phyloP scores from a whole-genome alignment of 2,329 filamentous ascomycete species.

The Tympanopsis confertula region DNA sequence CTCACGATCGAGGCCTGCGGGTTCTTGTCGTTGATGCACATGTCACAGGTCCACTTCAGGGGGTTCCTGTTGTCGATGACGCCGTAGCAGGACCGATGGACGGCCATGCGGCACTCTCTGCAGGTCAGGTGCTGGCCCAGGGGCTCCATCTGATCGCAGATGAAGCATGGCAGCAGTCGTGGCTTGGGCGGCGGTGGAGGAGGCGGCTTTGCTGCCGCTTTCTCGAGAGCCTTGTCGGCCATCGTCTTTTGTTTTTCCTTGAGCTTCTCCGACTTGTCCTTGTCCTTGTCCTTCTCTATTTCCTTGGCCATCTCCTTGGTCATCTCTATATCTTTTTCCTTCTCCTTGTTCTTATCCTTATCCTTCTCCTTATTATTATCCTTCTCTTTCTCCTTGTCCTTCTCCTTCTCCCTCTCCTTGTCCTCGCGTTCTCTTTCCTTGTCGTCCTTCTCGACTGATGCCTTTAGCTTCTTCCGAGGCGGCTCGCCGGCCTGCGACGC shows the following conservation, averaged over 20 bases:
- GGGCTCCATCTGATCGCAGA: conserved; percentile 68
- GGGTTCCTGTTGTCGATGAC: conserved; percentile 57
- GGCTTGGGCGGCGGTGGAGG: conserved; percentile 69
- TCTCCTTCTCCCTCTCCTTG: conserved; percentile 30
- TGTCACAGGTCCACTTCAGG: conserved; percentile 88
- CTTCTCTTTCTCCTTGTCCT: conserved; percentile 29
- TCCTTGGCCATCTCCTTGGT: conserved; percentile 43
- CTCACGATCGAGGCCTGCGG: conserved; percentile 82
- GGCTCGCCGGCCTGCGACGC: conserved; percentile 31
- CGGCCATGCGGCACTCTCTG: conserved; percentile 77
- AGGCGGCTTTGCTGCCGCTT: conserved; percentile 41
- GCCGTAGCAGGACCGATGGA: conserved; percentile 90
- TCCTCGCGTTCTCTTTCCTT: conserved; percentile 22
- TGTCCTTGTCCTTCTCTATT: conserved; percentile 25
- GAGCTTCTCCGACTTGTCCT: conserved; percentile 27
- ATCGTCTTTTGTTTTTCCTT: conserved; percentile 34
- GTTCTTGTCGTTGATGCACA: conserved; percentile 87
- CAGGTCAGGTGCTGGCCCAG: conserved; percentile 65
- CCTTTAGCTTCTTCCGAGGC: conserved; percentile 56
- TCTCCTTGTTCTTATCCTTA: conserved; percentile 32
- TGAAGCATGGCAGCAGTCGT: conserved; percentile 68
- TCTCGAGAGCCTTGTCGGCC: conserved; percentile 50
- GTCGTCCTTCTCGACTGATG: conserved; percentile 34
- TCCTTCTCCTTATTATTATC: conserved; percentile 27
- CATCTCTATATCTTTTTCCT: conserved; percentile 31